Conservation (phyloP, 1,284 basidiomycete genomes). For the Fomitopsis pinicola region DNA sequence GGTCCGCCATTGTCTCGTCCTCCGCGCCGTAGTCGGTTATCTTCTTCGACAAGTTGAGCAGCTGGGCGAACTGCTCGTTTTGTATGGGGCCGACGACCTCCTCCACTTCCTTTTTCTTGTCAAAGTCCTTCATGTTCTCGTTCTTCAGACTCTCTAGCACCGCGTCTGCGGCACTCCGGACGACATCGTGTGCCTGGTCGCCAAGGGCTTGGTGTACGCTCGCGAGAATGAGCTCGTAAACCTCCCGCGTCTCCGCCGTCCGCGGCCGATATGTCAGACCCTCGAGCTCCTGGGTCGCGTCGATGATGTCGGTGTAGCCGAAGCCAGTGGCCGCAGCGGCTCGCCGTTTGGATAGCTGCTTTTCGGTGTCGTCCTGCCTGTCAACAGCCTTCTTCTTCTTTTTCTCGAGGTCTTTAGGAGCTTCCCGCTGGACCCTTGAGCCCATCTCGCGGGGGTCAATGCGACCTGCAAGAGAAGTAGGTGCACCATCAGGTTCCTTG, state of each 20-base stretch:
- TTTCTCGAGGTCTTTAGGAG: constrained; percentile 92
- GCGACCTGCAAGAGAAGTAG: constrained; percentile 88
- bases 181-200: constrained; percentile 94
- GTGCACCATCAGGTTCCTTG: constrained; percentile 95
- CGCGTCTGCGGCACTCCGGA: constrained; percentile 91
- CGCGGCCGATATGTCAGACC: constrained; percentile 90
- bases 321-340: constrained; percentile 54
- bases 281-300: constrained; percentile 91
- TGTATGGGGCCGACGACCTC: constrained; percentile 70
- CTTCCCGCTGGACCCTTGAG: constrained; percentile 79
- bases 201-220: constrained; percentile 82
- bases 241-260: constrained; percentile 91
- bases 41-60: constrained; percentile 90
- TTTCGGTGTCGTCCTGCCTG: constrained; percentile 52
- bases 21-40: constrained; percentile 94
- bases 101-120: constrained; percentile 96
- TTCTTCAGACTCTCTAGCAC: constrained; percentile 90
- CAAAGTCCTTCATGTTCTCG: constrained; percentile 91
- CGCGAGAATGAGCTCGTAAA: constrained; percentile 91
- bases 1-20: constrained; percentile 72
- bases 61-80: constrained; percentile 81
- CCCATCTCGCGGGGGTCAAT: constrained; percentile 95
- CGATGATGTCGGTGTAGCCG: constrained; percentile 85
- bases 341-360: constrained; percentile 49
- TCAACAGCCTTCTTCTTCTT: constrained; percentile 83